Evolutionary conservation across 495 filamentous ascomycete genomes (phyloP).

Genomic region (Bryoglossum gracile): DNA sequence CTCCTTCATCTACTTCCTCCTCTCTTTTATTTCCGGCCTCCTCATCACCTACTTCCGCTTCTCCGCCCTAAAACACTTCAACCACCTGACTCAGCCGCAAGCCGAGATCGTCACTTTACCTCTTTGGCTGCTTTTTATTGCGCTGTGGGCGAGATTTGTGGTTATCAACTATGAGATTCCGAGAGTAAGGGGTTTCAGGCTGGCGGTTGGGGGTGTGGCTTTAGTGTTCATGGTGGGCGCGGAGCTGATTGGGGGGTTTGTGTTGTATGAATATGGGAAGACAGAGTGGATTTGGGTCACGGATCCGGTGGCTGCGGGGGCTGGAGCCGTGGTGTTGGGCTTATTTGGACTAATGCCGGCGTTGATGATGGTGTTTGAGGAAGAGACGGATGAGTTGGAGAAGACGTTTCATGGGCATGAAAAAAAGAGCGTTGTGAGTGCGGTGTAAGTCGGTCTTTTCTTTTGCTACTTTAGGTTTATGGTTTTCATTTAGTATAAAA

Average conservation of each 20-base stretch:
- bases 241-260: conserved; percentile 3
- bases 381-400: conserved; percentile 8
- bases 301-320: conserved; percentile 3
- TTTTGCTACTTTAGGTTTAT: background rate
- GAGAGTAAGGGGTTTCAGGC: conserved; percentile 8
- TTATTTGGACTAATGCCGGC: conserved; percentile 19
- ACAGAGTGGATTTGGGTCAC: conserved; percentile 9
- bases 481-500: background rate
- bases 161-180: conserved; percentile 15
- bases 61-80: conserved; percentile 3
- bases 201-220: conserved; percentile 14
- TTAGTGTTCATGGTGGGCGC: conserved; percentile 15
- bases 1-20: conserved; percentile 16
- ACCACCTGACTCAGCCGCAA: conserved; percentile 6
- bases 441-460: conserved; percentile 13
- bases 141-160: conserved; percentile 12
- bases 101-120: conserved; percentile 3
- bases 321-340: conserved; percentile 5
- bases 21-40: conserved; percentile 11
- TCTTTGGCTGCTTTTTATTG: conserved; percentile 4
- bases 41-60: conserved; percentile 9
- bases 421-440: conserved; percentile 15
- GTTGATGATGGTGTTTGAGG: conserved; percentile 15
- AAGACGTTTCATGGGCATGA: conserved; percentile 17
- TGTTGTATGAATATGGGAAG: conserved; percentile 13